Evolutionary conservation across 106 monocot species (phyloP).

Genomic region (Amphibolis antarctica): DNA sequence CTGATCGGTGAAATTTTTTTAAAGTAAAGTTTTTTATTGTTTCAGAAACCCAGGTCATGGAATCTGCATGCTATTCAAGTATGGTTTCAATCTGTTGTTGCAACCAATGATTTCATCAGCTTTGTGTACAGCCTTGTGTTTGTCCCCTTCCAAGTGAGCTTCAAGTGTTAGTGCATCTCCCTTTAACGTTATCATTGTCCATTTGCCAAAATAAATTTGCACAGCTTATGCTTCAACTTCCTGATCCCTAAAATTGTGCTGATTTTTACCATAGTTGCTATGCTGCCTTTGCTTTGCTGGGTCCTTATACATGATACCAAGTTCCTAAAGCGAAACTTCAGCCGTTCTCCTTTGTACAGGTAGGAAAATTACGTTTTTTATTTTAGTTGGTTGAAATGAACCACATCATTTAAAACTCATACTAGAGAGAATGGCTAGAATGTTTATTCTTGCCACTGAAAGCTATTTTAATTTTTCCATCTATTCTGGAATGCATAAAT

Average conservation of each 20-base stretch:
- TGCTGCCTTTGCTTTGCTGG: constrained; percentile 65
- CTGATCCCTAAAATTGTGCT: not conserved
- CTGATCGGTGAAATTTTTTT: constrained; percentile 1
- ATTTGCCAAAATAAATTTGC: not conserved
- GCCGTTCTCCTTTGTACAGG: constrained; percentile 15
- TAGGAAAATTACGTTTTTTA: not conserved
- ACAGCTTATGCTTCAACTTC: not conserved
- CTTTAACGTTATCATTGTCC: not conserved
- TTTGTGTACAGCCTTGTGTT: constrained; percentile 54
- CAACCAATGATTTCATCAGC: constrained; percentile 30
- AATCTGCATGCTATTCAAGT: constrained; percentile 17
- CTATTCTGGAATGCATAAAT: too few relatives aligned
- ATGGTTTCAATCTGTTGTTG: not conserved
- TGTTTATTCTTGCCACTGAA: too few relatives aligned
- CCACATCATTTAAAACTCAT: not conserved
- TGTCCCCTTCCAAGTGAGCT: constrained; percentile 34
- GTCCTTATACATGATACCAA: constrained; percentile 54
- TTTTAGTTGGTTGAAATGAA: not conserved
- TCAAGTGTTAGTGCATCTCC: constrained; percentile 2
- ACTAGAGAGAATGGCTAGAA: too few relatives aligned
- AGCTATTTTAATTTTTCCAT: too few relatives aligned
- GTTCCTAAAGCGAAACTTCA: constrained; percentile 56
- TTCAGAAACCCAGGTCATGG: constrained; percentile 71
- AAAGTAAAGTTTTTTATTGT: too few relatives aligned
- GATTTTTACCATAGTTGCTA: not conserved